A percentile compares a stretch with the other conserved stretches of the same genome.
phyloP scores from a whole-genome alignment of 2,329 filamentous ascomycete genomes.

The Fusarium verrucosum region DNA sequence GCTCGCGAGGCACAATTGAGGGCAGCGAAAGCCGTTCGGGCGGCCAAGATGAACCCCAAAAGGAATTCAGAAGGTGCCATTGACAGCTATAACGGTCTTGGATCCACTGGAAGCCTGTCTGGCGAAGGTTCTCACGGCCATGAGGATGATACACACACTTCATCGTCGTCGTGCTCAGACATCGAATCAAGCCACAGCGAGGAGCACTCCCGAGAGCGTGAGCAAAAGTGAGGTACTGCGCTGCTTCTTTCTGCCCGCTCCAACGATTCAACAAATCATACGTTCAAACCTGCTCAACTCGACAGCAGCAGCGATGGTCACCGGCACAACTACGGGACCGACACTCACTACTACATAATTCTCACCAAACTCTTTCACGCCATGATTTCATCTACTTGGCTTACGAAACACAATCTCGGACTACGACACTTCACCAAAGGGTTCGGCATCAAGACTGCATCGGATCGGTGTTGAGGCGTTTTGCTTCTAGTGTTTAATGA shows the following conservation, averaged over 20 bases:
- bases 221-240: slow-evolving; percentile 26
- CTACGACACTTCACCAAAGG: slow-evolving; percentile 35
- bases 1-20: slow-evolving; percentile 51
- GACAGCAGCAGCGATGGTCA: not conserved
- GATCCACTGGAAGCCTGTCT: slow-evolving; percentile 56
- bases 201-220: slow-evolving; percentile 41
- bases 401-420: slow-evolving; percentile 39
- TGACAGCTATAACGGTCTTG: slow-evolving; percentile 57
- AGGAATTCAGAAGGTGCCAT: slow-evolving; percentile 55
- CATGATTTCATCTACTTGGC: slow-evolving; percentile 32
- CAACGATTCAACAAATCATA: not conserved
- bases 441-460: slow-evolving; percentile 48
- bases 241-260: not conserved
- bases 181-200: slow-evolving; percentile 50
- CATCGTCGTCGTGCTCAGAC: slow-evolving; percentile 52
- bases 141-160: slow-evolving; percentile 48
- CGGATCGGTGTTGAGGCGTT: slow-evolving; percentile 46
- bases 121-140: slow-evolving; percentile 49
- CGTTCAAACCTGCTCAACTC: not conserved
- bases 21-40: slow-evolving; percentile 53
- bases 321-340: not conserved
- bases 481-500: slow-evolving; percentile 37
- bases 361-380: slow-evolving; percentile 9
- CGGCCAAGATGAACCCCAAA: slow-evolving; percentile 59
- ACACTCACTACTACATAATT: slow-evolving; percentile 4